These are phyloP conservation scores for Phytophthora europaea DNA, from an alignment of 352 stramenopile genomes.

Conservation along the genomic window DNA sequence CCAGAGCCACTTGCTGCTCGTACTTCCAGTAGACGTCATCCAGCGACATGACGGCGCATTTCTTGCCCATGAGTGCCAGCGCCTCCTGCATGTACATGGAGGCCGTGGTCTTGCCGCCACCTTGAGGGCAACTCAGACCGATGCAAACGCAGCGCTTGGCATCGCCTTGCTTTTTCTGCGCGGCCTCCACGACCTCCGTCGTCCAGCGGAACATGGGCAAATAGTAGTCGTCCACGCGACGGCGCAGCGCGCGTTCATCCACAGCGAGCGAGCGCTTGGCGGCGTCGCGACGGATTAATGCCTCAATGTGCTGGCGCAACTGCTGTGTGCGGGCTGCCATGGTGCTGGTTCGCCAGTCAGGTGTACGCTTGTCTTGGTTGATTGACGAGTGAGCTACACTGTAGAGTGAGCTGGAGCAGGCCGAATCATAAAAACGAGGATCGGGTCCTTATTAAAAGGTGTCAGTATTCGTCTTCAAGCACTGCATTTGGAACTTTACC, in stretches of 20 bases:
- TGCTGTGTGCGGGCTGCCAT: conserved; percentile 39
- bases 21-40: conserved; percentile 88
- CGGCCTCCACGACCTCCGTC: conserved; percentile 56
- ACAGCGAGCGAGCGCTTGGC: conserved; percentile 31
- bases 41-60: conserved; percentile 80
- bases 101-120: conserved; percentile 88
- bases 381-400: conserved; percentile 14
- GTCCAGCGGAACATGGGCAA: conserved; percentile 84
- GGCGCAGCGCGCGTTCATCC: conserved; percentile 52
- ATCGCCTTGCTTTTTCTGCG: conserved; percentile 32
- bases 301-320: conserved; percentile 64
- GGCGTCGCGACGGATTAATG: conserved; percentile 59
- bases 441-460: background rate
- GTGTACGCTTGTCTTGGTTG: conserved; percentile 1
- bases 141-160: conserved; percentile 68
- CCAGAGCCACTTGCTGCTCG: conserved; percentile 71
- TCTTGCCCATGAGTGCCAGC: conserved; percentile 58
- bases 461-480: background rate
- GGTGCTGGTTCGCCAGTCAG: background rate
- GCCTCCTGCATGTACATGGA: conserved; percentile 76
- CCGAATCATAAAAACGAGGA: conserved; percentile 8
- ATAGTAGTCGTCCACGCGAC: conserved; percentile 79
- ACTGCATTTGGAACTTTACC: too few species aligned
- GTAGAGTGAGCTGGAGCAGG: background rate
- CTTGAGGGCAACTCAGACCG: conserved; percentile 86